Evolutionary conservation across 129 eudicot genomes (phyloP).

Genomic region (Silybum marianum): DNA sequence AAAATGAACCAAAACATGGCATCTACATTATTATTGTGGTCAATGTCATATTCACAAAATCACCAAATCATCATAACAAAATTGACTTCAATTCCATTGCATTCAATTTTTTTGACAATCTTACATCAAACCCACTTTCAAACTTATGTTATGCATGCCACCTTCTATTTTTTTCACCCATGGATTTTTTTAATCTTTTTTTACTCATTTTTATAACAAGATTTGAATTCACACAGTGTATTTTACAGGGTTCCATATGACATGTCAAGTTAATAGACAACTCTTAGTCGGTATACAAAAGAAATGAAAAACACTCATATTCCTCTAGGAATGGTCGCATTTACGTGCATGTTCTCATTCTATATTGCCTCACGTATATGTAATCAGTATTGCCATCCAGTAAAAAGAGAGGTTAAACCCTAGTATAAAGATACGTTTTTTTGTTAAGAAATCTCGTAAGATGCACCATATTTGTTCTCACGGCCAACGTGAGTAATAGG

Average conservation of each 20-base stretch:
- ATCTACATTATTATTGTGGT: conserved; percentile 27
- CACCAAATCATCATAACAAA: conserved; percentile 15
- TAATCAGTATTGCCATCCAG: not conserved
- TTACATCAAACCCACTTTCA: not conserved
- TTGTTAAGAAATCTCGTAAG: not conserved
- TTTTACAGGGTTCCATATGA: not conserved
- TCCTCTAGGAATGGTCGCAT: not conserved
- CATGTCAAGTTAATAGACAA: not conserved
- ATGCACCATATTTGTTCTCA: not conserved
- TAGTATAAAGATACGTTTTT: not conserved
- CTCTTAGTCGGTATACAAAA: not conserved
- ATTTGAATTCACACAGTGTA: not conserved
- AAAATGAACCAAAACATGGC: conserved; percentile 28
- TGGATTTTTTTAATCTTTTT: not conserved
- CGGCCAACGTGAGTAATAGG: not conserved
- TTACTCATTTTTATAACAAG: not conserved
- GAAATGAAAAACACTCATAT: not conserved
- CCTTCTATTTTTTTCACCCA: not conserved
- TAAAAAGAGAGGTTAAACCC: not conserved
- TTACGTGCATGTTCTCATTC: not conserved
- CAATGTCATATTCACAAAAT: conserved; percentile 29
- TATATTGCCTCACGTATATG: not conserved
- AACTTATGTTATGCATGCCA: not conserved
- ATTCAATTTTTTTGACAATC: conserved; percentile 17
- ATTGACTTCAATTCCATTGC: conserved; percentile 2